Evolutionary conservation across 2,329 filamentous ascomycete species (phyloP), one percentile per base, ranked within the genome.

Genomic region (Pseudofabraea citricarpa): DNA sequence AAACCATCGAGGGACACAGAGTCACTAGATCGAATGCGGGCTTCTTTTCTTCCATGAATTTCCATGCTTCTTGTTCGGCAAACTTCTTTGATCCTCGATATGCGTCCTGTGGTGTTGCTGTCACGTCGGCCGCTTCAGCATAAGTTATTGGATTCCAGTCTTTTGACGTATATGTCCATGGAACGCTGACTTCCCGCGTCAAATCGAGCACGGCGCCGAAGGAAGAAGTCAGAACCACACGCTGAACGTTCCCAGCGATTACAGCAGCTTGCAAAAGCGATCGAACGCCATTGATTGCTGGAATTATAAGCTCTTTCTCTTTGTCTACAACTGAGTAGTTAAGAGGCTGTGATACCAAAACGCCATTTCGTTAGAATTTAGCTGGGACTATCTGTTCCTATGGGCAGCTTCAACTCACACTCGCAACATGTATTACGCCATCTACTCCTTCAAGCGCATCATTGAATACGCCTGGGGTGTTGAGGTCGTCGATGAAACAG

Each of bases 401-500:
- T 32, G 18, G 29, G 29, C 3, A 32, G 29, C 12, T 12, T 32
- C 3, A 32, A 37, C 35, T 37, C 13, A 68, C 67, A 44, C 67
- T 72, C 5, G 84, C 83, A 9, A 83, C 86, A 62, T 88, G 83
- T 41, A 88, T 71, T 42, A 90, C 83, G 38, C 75, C 81, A 55
- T 87, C 81, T 50, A 90, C 76, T 2, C 62, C 59, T 2, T 65
- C 49, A 1, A 63, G 57, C 83, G 85, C 19, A 75, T 57, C 66
- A 35, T 71, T 67, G 8, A 56, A 56, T 1, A 51, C 49, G 2
- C 49, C 43, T 4, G 65, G 56, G 18, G 56, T 48, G 3, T 60
- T 58, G 2, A 64, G 43, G 38, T 69, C 62, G 10, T 62, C 48
- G 6, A 72, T 54, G 41, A 21, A 37, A 37, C 10, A 19, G 21